Percentiles rank a stretch among this genome's conserved stretches.
These are phyloP conservation scores for Proteromonas lacertae DNA, from an alignment of 352 stramenopile species.

Conservation along the genomic window DNA sequence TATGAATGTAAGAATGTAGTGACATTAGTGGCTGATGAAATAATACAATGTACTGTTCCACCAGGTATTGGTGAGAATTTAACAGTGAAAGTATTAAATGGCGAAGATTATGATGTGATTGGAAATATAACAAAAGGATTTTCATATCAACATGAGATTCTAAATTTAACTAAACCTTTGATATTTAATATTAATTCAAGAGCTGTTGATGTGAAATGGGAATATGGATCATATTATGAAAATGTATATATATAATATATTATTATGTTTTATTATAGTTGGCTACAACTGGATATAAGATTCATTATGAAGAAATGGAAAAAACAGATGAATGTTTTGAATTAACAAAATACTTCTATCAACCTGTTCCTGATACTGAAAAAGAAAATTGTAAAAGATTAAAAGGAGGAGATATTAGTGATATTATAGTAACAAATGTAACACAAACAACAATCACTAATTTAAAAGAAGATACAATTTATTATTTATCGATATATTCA, in stretches of 20 bases:
- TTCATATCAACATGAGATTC: conserved; percentile 16
- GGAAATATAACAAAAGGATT: conserved; percentile 21
- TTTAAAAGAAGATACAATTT: conserved; percentile 19
- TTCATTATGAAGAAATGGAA: conserved; percentile 19
- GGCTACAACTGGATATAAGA: conserved; percentile 32
- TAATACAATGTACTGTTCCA: conserved; percentile 33
- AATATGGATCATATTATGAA: not conserved
- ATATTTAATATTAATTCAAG: conserved; percentile 32
- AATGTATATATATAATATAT: conserved; percentile 1
- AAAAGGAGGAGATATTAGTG: not conserved
- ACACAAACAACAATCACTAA: conserved; percentile 44
- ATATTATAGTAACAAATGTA: conserved; percentile 30
- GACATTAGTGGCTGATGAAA: conserved; percentile 12
- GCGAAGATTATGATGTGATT: conserved; percentile 21
- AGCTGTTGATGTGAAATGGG: conserved; percentile 35
- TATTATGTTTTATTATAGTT: conserved; percentile 21
- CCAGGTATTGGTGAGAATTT: conserved; percentile 5
- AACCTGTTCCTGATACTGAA: not conserved
- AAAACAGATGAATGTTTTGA: conserved; percentile 9
- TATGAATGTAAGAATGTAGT: conserved; percentile 19
- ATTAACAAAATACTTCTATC: not conserved
- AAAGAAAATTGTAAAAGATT: not conserved
- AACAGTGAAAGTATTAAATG: conserved; percentile 18
- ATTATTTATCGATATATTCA: conserved; percentile 30
- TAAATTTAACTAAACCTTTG: conserved; percentile 8